phyloP scores from a whole-genome alignment of 352 stramenopile genomes.

The Lagenidium giganteum region DNA sequence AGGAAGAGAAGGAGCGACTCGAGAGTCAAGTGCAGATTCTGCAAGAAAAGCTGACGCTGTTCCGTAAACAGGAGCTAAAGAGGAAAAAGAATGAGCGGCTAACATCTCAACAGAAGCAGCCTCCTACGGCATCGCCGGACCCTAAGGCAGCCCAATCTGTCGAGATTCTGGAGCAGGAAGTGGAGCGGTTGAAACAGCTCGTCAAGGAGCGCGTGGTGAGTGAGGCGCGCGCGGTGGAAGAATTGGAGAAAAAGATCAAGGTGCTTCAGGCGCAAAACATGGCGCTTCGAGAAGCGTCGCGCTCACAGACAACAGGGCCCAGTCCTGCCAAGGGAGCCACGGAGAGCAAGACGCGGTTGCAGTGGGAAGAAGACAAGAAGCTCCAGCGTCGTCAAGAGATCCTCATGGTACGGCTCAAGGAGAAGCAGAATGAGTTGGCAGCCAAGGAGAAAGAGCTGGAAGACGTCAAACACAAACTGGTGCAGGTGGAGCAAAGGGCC shows the following conservation, averaged over 20 bases:
- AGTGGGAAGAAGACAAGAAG: constrained; percentile 65
- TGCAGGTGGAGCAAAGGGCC: constrained; percentile 27
- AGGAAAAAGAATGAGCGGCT: no score
- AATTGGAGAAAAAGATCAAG: constrained; percentile 64
- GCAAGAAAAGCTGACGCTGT: constrained; percentile 51
- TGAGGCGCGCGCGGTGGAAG: constrained; percentile 40
- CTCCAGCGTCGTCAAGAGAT: constrained; percentile 64
- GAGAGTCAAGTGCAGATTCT: constrained; percentile 54
- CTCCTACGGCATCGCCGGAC: no score
- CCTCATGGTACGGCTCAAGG: constrained; percentile 58
- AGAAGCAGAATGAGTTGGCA: constrained; percentile 51
- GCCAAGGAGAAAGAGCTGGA: constrained; percentile 40
- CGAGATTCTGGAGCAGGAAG: constrained; percentile 28
- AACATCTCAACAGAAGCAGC: no score
- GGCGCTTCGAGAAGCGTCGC: constrained; percentile 52
- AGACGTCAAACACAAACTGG: constrained; percentile 24
- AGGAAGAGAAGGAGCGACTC: constrained; percentile 45
- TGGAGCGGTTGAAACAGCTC: constrained; percentile 44
- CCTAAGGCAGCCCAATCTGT: no score
- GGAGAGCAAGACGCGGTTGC: constrained; percentile 15
- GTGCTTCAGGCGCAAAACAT: constrained; percentile 75
- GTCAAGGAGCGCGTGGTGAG: constrained; percentile 54
- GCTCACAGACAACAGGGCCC: neutral
- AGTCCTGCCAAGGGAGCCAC: neutral
- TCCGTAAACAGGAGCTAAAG: constrained; percentile 22